These are phyloP conservation scores for Mallotus repandus DNA, from an alignment of 441 rosid species.

Conservation along the genomic window DNA sequence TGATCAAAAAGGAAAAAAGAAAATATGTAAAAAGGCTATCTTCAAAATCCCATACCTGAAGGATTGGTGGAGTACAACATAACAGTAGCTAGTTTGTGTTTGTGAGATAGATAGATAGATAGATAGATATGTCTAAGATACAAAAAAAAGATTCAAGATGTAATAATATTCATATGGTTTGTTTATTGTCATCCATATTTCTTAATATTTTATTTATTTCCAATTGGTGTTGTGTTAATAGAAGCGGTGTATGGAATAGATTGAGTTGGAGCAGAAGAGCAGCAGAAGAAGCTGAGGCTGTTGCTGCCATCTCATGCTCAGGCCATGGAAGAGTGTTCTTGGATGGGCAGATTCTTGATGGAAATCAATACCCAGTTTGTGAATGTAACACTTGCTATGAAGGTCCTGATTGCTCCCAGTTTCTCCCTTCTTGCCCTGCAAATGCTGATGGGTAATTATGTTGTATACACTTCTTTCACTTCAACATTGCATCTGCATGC, in stretches of 20 bases:
- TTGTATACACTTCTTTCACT: too few species aligned
- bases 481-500: too few species aligned
- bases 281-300: constrained; percentile 31
- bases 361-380: constrained; percentile 17
- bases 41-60: too few species aligned
- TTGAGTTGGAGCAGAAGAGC: constrained; percentile 27
- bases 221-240: constrained; percentile 9
- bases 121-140: too few species aligned
- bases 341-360: constrained; percentile 23
- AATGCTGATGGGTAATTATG: constrained; percentile 20
- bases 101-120: too few species aligned
- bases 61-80: too few species aligned
- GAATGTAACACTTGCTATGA: constrained; percentile 33
- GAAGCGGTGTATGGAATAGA: constrained; percentile 1
- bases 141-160: not conserved
- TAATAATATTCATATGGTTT: not conserved
- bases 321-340: constrained; percentile 33
- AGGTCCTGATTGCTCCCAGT: constrained; percentile 27
- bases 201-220: constrained; percentile 33
- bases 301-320: constrained; percentile 28
- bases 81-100: too few species aligned
- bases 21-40: too few species aligned
- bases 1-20: too few species aligned
- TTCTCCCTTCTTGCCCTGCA: constrained; percentile 13
- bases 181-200: constrained; percentile 27